These are phyloP conservation scores for Didymella segeticola DNA, from an alignment of 2,329 filamentous ascomycete species.

Conservation along the genomic window DNA sequence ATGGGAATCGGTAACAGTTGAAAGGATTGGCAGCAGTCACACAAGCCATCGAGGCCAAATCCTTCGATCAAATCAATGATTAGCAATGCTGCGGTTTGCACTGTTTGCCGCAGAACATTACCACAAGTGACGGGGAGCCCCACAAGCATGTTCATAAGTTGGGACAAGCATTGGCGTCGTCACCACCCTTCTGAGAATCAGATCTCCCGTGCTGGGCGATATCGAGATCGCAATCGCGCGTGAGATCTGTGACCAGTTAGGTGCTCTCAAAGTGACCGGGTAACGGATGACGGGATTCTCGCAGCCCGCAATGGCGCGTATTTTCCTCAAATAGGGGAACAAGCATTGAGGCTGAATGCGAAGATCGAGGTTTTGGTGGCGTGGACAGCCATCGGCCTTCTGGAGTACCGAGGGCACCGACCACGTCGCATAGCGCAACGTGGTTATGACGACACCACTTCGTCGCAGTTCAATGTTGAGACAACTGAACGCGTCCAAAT, in stretches of 20 bases:
- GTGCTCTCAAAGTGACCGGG: background rate
- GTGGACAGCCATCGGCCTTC: constrained; percentile 18
- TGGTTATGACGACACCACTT: constrained; percentile 31
- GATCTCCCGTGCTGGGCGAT: background rate
- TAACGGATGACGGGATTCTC: constrained; percentile 1
- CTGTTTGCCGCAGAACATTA: background rate
- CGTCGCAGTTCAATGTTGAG: background rate
- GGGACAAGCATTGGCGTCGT: constrained; percentile 11
- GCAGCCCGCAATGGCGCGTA: background rate
- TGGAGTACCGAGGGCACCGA: constrained; percentile 19
- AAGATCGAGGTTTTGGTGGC: constrained; percentile 18
- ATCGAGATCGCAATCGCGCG: constrained; percentile 1
- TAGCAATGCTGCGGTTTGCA: too few relatives aligned
- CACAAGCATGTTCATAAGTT: background rate
- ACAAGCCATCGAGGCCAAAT: too few relatives aligned
- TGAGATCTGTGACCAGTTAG: background rate
- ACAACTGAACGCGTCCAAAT: constrained; percentile 15
- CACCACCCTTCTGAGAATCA: constrained; percentile 8
- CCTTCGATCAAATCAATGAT: too few relatives aligned
- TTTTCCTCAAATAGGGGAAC: constrained; percentile 3
- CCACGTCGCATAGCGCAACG: constrained; percentile 14
- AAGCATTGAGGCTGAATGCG: constrained; percentile 21
- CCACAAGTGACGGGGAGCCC: background rate
- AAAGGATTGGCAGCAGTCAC: too few relatives aligned
- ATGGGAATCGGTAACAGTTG: too few relatives aligned